These are phyloP conservation scores for Eucalyptus tenuipes DNA, from an alignment of 345 rosid species.

Conservation along the genomic window DNA sequence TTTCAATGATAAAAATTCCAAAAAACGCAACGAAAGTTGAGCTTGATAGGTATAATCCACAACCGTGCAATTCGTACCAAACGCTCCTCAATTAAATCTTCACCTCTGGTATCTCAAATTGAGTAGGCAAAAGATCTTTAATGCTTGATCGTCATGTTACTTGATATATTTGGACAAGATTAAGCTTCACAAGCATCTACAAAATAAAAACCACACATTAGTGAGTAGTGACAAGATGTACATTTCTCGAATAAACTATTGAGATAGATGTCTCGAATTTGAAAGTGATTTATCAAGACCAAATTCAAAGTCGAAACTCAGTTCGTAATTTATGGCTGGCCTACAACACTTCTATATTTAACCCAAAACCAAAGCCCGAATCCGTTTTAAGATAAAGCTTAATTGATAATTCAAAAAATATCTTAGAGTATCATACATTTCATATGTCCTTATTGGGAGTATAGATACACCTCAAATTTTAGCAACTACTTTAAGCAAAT, in stretches of 20 bases:
- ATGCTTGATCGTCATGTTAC: not conserved
- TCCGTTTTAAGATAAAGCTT: too few relatives aligned
- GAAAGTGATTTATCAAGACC: too few relatives aligned
- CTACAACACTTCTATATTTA: too few relatives aligned
- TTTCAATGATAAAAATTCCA: not conserved
- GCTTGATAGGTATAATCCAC: not conserved
- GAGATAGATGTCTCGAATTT: not conserved
- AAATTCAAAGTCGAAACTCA: too few relatives aligned
- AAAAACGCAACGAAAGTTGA: not conserved
- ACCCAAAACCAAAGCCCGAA: too few relatives aligned
- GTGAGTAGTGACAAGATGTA: not conserved
- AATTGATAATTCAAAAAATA: too few relatives aligned
- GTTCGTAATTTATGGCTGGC: too few relatives aligned
- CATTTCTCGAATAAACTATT: too few relatives aligned
- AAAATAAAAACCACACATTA: not conserved
- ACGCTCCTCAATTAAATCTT: not conserved
- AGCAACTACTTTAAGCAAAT: too few relatives aligned
- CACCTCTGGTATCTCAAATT: not conserved
- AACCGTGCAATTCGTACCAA: rapidly evolving
- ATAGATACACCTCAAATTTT: too few relatives aligned
- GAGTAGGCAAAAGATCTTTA: not conserved
- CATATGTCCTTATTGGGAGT: too few relatives aligned
- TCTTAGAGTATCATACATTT: too few relatives aligned
- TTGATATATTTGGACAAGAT: not conserved
- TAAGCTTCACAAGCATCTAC: not conserved